Base-by-base conservation (phyloP, 345 rosid species). In the Euclidium syriacum region DNA sequence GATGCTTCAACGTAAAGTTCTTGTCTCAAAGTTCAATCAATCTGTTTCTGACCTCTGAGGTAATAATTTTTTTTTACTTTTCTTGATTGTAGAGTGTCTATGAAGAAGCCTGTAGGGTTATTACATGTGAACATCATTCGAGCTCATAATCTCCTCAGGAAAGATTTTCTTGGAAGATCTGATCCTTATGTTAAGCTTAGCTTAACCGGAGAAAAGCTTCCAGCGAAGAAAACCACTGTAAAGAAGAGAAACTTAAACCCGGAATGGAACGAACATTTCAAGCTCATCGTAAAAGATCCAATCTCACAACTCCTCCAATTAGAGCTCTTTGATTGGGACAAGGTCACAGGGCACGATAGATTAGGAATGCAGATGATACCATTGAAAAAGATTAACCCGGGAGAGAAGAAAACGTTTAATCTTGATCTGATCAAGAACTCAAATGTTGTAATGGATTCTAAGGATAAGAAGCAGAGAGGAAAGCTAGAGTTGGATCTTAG, bases 311-410 rank as follows among this genome's bases (percentile, higher is more conserved):
- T 67, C 48, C 90, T 87, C 50, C 80, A 82, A 29, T 30, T 87
- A 19, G 77, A 82, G 76, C 88, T 87, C 67, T 82, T 73, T 32
- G 95, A 87, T 57, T 87, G 95, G 95, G 91, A 87, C 79, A 84
- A 87, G 95, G 95, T n/a, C n/a, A n/a, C n/a, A n/a, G n/a, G 73
- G 23, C 87, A 87, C 25, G 95, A 87, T 72, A 71, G 77, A 46
- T 68, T 87, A 58, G 95, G 95, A 72, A 87, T 78, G 85, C 95
- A 85, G 61, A 49, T 80, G 39, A 62, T 87, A 32, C 91, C 91
- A 1, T 64, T 87, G 68, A 76, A 85, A 34, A 55, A 50, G 46
- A 66, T 87, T 20, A 64, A 73, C 5, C 69, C 84, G 9, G 64
- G 79, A 3, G 89, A 85, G 68, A 78, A 62, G 10, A 78, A 58